Evolutionary conservation across 148 eudicot genomes (phyloP), one percentile per base, ranked within the genome.

Genomic region (Pouteria glomerata): DNA sequence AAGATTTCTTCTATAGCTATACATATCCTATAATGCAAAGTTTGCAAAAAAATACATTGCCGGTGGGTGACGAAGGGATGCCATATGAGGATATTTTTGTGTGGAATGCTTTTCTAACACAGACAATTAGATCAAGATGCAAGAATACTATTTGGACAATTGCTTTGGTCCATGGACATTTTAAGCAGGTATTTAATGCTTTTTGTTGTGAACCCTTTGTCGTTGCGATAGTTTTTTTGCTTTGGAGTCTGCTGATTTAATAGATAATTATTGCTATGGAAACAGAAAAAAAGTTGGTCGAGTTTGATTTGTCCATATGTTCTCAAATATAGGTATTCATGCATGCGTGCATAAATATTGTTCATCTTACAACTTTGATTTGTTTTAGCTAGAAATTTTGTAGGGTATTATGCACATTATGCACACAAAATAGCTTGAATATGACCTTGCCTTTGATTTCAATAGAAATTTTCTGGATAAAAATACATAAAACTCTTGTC

Each of bases 1-100:
- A 89, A 86, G 99, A 95, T 82, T 95, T 95, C 80, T 95, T 89
- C 92, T 95, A 82, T 79, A 95, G 99, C 78, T 95, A 92, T 67
- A 95, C 96, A 60, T 95, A 95, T 78, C 99, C 99, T 79, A 75
- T 95, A 56, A 91, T 91, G 97, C 97, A 85, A 80, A 85, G 90
- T 80, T 81, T 95, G 85, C 99, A 91, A 75, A 90, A 87, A 72
- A 95, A 95, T 82, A 90, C 92, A 71, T 74, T 80, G 74, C 88
- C 89, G 39, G 80, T 79, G 73, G 87, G 88, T 26, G 84, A 84
- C 73, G 87, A 83, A 71, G 92, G 82, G 80, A 84, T 90, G 84
- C 86, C 90, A 59, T 91, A 95, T 77, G 93, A 88, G 57, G 87
- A 83, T 77, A 91, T 89, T 57, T 95, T 95, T 78, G 96, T 95